A percentile compares a stretch with the other conserved stretches of the same genome.
These are phyloP conservation scores for Whalleya microplaca DNA, from an alignment of 2,329 filamentous ascomycete species.

Conservation along the genomic window DNA sequence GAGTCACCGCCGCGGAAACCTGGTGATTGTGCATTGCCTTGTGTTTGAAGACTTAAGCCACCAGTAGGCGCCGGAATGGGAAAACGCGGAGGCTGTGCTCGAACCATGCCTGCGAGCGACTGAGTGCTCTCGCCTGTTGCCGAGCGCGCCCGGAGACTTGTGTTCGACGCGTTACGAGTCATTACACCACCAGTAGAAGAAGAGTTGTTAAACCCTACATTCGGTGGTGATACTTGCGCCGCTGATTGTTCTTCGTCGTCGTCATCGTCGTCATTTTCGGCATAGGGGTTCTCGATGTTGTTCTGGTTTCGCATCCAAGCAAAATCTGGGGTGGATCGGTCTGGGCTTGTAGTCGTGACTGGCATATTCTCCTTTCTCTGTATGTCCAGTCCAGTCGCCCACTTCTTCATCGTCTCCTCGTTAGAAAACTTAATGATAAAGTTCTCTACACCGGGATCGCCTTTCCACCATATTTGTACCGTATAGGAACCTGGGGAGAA, in stretches of 20 bases:
- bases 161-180: constrained; percentile 73
- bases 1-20: constrained; percentile 70
- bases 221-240: constrained; percentile 40
- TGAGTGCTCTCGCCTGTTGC: constrained; percentile 72
- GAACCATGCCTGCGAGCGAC: constrained; percentile 59
- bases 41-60: constrained; percentile 71
- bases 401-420: constrained; percentile 92
- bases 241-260: constrained; percentile 55
- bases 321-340: constrained; percentile 71
- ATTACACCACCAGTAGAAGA: constrained; percentile 44
- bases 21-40: constrained; percentile 59
- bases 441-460: constrained; percentile 92
- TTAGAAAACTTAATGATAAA: constrained; percentile 93
- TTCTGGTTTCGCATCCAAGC: constrained; percentile 73
- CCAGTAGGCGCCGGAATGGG: constrained; percentile 63
- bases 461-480: constrained; percentile 98
- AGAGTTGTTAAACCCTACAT: constrained; percentile 36
- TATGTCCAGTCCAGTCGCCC: constrained; percentile 77
- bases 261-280: constrained; percentile 64
- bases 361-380: constrained; percentile 69
- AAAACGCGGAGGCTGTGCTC: constrained; percentile 72
- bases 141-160: constrained; percentile 75
- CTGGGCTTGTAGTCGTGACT: constrained; percentile 50
- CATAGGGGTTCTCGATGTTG: constrained; percentile 81
- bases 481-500: constrained; percentile 75